Percentiles rank a stretch among this genome's conserved stretches.
phyloP scores from a whole-genome alignment of 306 rosid genomes.

The Abrus precatorius region DNA sequence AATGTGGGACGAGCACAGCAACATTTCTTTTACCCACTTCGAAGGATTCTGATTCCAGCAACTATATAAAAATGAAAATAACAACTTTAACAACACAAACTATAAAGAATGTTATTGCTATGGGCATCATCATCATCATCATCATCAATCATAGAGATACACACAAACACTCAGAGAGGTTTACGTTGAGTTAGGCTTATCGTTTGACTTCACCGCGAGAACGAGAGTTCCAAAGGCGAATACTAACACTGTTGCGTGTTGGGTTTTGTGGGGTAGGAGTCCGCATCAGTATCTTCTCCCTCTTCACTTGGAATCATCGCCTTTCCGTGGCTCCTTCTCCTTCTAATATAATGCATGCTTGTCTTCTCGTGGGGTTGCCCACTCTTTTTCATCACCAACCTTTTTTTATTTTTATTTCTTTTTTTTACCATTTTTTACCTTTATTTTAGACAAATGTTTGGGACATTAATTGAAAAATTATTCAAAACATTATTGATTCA shows the following conservation, averaged over 20 bases:
- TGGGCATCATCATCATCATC: neutral
- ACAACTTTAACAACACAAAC: neutral
- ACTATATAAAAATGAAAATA: neutral
- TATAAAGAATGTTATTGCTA: neutral
- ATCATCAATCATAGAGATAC: neutral
- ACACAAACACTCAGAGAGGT: too few relatives aligned
- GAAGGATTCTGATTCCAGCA: conserved; percentile 57
- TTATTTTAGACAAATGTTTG: neutral
- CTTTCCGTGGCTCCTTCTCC: conserved; percentile 23
- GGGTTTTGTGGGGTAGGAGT: conserved; percentile 29
- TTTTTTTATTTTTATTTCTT: neutral
- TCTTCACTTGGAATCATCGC: conserved; percentile 46
- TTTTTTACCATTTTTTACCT: neutral
- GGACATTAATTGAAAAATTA: too few relatives aligned
- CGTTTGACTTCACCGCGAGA: conserved; percentile 61
- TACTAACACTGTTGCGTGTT: neutral
- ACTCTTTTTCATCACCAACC: neutral
- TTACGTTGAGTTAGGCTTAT: neutral
- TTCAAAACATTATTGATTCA: too few relatives aligned
- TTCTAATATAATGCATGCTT: neutral
- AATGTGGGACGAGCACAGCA: conserved; percentile 38
- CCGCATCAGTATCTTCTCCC: conserved; percentile 54
- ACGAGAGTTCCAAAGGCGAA: conserved; percentile 46
- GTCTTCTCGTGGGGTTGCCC: neutral
- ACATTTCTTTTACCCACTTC: conserved; percentile 17